These are phyloP conservation scores for Melampsora larici-populina DNA, from an alignment of 1,284 basidiomycete species.

Conservation along the genomic window DNA sequence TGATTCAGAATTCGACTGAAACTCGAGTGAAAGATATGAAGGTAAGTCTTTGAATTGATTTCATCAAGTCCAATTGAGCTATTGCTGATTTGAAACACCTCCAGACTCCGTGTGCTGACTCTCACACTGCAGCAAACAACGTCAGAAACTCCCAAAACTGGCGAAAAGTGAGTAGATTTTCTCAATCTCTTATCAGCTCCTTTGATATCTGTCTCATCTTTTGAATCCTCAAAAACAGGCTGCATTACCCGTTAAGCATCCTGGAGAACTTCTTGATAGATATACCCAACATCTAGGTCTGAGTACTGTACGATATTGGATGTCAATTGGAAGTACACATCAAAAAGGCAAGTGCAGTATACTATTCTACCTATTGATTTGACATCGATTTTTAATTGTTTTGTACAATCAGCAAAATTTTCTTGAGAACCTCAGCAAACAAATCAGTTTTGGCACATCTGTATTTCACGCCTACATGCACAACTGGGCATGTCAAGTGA, in stretches of 20 bases:
- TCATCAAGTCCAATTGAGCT: background rate
- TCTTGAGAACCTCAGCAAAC: background rate
- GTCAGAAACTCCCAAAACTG: background rate
- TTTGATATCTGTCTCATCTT: background rate
- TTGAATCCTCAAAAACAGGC: background rate
- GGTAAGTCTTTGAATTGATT: background rate
- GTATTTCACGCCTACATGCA: too few species aligned
- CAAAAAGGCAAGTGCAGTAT: background rate
- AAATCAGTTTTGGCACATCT: background rate
- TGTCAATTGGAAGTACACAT: conserved; percentile 12
- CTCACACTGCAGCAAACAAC: conserved; percentile 5
- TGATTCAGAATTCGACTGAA: background rate
- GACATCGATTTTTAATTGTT: too few species aligned
- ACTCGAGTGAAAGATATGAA: background rate
- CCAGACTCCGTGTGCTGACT: conserved; percentile 3
- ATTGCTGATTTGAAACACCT: background rate
- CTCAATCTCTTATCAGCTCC: too few species aligned
- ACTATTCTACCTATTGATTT: background rate
- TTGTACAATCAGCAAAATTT: background rate
- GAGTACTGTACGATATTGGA: conserved; percentile 6
- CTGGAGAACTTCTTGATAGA: background rate
- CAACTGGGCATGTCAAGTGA: background rate
- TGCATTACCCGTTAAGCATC: conserved; percentile 3
- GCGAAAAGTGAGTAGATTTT: background rate
- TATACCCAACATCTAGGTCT: background rate